Conservation (phyloP, 2,329 filamentous ascomycete species). For the Nemania diffusa region DNA sequence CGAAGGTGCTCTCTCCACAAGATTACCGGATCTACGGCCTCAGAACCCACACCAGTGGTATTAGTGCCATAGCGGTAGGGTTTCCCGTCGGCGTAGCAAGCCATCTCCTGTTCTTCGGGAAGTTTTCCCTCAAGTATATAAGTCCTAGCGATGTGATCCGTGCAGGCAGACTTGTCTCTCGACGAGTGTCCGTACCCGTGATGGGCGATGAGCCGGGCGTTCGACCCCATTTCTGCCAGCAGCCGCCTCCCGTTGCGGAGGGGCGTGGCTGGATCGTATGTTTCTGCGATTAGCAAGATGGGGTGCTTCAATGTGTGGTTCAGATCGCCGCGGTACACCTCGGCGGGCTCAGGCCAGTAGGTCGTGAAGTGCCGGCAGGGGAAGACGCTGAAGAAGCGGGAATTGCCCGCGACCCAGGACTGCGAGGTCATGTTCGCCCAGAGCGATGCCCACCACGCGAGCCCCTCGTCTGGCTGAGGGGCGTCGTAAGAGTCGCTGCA, state of each 20-base stretch:
- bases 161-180: constrained; percentile 58
- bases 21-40: constrained; percentile 31
- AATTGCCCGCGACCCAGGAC: constrained; percentile 60
- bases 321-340: constrained; percentile 59
- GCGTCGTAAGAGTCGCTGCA: constrained; percentile 60
- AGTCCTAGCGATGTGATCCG: constrained; percentile 53
- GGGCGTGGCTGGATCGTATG: constrained; percentile 62
- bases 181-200: constrained; percentile 63
- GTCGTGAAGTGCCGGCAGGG: constrained; percentile 58
- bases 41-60: constrained; percentile 10
- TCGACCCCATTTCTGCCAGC: constrained; percentile 57
- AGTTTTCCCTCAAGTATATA: constrained; percentile 56
- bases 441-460: constrained; percentile 58
- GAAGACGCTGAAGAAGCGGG: constrained; percentile 57
- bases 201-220: constrained; percentile 60
- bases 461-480: constrained; percentile 50
- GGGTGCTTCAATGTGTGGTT: constrained; percentile 57
- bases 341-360: constrained; percentile 59
- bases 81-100: constrained; percentile 60
- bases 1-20: constrained; percentile 45
- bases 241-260: constrained; percentile 59
- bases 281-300: constrained; percentile 60
- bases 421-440: constrained; percentile 60
- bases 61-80: constrained; percentile 57
- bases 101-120: constrained; percentile 55